Percentiles rank a stretch among this genome's conserved stretches.
Conservation (phyloP, 371 early-diverging fungal genomes). For the Actinomucor elegans region DNA sequence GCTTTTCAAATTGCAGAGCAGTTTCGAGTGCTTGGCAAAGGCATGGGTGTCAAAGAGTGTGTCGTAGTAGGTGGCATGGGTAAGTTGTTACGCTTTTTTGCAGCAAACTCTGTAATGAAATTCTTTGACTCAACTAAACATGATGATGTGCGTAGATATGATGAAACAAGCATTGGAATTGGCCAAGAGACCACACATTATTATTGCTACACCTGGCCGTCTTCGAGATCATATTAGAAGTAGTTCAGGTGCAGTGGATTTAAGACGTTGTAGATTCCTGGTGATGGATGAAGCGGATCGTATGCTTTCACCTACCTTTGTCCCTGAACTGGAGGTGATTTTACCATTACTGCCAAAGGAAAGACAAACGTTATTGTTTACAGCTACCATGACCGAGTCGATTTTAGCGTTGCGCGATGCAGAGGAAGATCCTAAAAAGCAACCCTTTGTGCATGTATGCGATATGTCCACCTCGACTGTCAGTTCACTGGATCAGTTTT, state of each 20-base stretch:
- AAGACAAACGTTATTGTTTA: slow-evolving; percentile 92
- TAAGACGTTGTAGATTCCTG: slow-evolving; percentile 61
- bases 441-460: slow-evolving; percentile 84
- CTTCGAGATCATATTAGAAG: slow-evolving; percentile 91
- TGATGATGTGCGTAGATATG: slow-evolving; percentile 72
- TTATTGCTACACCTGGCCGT: slow-evolving; percentile 98
- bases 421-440: slow-evolving; percentile 41
- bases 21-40: slow-evolving; percentile 89
- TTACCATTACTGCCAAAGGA: slow-evolving; percentile 75
- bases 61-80: slow-evolving; percentile 97
- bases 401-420: slow-evolving; percentile 63
- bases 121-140: neutral
- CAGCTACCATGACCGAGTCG: slow-evolving; percentile 94
- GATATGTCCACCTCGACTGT: slow-evolving; percentile 81
- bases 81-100: slow-evolving; percentile 19
- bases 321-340: slow-evolving; percentile 80
- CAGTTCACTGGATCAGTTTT: slow-evolving; percentile 84
- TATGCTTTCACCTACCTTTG: slow-evolving; percentile 82
- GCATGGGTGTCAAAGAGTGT: slow-evolving; percentile 81
- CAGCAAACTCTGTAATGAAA: too few species aligned
- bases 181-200: slow-evolving; percentile 86
- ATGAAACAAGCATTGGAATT: slow-evolving; percentile 90
- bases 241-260: slow-evolving; percentile 64
- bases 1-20: slow-evolving; percentile 98
- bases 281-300: slow-evolving; percentile 99